A percentile compares a stretch with the other conserved stretches of the same genome.
Evolutionary conservation across 192 early-diverging fungal genomes (phyloP).

Genomic region (Coemansia sp.): DNA sequence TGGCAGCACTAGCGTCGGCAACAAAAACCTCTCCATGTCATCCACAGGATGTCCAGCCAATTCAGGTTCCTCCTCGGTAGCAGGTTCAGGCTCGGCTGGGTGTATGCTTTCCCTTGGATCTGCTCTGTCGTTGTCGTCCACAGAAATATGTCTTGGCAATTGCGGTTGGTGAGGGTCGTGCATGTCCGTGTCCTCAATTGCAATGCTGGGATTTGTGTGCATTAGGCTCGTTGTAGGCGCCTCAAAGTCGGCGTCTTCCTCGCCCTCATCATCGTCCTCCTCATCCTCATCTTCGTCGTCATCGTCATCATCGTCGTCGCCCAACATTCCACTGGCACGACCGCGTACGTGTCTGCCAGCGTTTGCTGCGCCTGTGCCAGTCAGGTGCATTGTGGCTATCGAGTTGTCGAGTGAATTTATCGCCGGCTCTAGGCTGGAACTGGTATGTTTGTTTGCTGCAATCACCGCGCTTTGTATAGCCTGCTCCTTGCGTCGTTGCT

Average conservation of each 20-base stretch:
- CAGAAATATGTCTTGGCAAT: neutral
- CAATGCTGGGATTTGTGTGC: neutral
- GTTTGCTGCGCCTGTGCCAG: neutral
- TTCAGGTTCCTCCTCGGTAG: neutral
- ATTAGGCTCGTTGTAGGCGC: slow-evolving; percentile 28
- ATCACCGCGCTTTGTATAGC: neutral
- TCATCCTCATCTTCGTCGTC: neutral
- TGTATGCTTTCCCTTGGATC: neutral
- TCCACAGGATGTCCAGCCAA: neutral
- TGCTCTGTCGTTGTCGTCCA: neutral
- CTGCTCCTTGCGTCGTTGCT: slow-evolving; percentile 18
- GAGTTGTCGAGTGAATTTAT: neutral
- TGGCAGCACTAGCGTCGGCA: slow-evolving; percentile 26
- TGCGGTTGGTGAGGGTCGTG: neutral
- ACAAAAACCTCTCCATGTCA: slow-evolving; percentile 32
- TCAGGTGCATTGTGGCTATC: neutral
- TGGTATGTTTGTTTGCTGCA: neutral
- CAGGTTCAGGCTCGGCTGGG: neutral
- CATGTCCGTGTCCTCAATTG: neutral
- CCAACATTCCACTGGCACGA: neutral
- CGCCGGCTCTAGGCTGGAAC: no score
- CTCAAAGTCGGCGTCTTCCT: slow-evolving; percentile 53
- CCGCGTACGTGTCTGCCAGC: neutral
- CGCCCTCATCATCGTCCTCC: slow-evolving; percentile 27
- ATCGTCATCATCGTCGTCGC: slow-evolving; percentile 16